Evolutionary conservation across 148 eudicot species (phyloP), one percentile per base, ranked within the genome.

Genomic region (Cornus controversa): DNA sequence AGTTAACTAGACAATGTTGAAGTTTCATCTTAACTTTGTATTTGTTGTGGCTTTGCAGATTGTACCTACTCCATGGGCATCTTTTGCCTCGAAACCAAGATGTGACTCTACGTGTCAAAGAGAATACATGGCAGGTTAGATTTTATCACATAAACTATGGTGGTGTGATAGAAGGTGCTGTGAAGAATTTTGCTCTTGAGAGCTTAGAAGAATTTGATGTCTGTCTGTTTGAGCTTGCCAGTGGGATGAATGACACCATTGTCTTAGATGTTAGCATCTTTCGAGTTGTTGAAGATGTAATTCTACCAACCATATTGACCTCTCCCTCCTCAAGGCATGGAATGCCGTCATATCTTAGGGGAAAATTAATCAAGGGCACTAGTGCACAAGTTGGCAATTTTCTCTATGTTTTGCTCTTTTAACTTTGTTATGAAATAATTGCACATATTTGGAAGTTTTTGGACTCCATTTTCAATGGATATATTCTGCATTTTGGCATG

Each of bases 161-260:
- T 22, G 66, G 72, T 9, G 80, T n/a, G n/a, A n/a, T 75, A 67
- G 64, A 85, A 73, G 29, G 42, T 27, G 18, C 45, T 31, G 86
- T 89, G 92, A 81, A 36, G 71, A 28, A 73, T 0, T 90, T 90
- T 27, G 89, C 75, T 67, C 0, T 60, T 2, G 90, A 87, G 2
- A 90, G 27, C 78, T 75, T 87, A 36, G 88, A 84, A 70, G 87
- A 86, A 81, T 84, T 18, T 42, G 93, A 90, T 62, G 91, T 79
- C 2, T 86, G 89, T 67, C 27, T 87, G 71, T 87, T 89, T 54
- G 82, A 80, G 36, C 85, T 80, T n/a, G 69, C 75, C 18, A 77
- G 67, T 53, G 66, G 36, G 22, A 77, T 66, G 25, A 10, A 27
- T 1, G 71, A 77, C 23, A 36, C n/a, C 0, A 18, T 77, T 66